Evolutionary conservation across 352 stramenopile species (phyloP).

Genomic region (Poterioochromonas sp.): DNA sequence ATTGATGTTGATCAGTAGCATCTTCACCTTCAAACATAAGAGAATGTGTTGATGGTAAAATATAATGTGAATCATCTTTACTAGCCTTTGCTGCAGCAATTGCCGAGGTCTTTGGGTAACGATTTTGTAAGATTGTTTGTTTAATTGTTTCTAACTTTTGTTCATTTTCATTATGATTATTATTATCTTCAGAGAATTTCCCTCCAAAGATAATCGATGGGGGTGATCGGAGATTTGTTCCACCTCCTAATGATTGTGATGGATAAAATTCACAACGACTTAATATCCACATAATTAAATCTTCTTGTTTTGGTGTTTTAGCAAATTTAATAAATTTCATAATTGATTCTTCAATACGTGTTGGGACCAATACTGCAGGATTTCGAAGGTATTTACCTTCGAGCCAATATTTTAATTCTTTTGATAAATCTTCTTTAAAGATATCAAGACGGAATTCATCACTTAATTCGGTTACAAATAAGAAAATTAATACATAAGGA

Average conservation of each 20-base stretch:
- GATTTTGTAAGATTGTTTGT: not conserved
- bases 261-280: slow-evolving; percentile 14
- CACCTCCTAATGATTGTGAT: too few species aligned
- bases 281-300: slow-evolving; percentile 31
- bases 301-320: slow-evolving; percentile 23
- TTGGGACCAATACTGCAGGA: slow-evolving; percentile 7
- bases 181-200: not conserved
- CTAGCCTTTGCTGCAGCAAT: not conserved
- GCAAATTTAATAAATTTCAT: slow-evolving; percentile 30
- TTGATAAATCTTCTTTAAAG: slow-evolving; percentile 29
- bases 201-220: slow-evolving; percentile 3
- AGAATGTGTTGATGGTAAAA: too few species aligned
- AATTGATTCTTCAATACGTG: slow-evolving; percentile 21
- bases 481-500: slow-evolving; percentile 4
- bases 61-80: not conserved
- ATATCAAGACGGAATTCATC: slow-evolving; percentile 6
- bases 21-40: not conserved
- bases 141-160: not conserved
- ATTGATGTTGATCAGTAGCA: not conserved
- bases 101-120: not conserved
- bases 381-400: slow-evolving; percentile 7
- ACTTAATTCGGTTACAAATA: not conserved
- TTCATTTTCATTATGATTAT: too few species aligned
- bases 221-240: not conserved
- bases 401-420: slow-evolving; percentile 19